Conservation (phyloP, 1,139 yeast genomes). For the Citeromyces siamensis region DNA sequence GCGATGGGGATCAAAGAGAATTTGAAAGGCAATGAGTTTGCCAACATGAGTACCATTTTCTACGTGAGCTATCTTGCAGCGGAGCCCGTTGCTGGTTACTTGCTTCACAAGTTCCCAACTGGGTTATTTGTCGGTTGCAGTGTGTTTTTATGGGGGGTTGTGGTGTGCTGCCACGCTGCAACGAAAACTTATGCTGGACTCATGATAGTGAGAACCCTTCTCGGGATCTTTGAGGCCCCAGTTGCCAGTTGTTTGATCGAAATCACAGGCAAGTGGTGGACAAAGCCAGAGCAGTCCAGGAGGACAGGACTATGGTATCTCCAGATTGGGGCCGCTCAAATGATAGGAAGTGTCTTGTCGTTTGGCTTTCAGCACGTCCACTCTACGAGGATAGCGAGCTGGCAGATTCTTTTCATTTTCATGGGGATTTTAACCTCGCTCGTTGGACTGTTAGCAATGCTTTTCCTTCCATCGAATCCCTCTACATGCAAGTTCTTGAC, state of each 20-base stretch:
- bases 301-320: conserved; percentile 18
- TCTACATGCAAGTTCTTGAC: conserved; percentile 14
- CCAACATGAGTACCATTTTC: conserved; percentile 26
- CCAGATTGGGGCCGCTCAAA: conserved; percentile 7
- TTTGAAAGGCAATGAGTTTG: conserved; percentile 21
- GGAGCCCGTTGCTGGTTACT: conserved; percentile 38
- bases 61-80: conserved; percentile 38
- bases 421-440: conserved; percentile 14
- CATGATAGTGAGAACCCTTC: conserved; percentile 22
- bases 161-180: conserved; percentile 28
- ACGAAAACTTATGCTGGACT: conserved; percentile 21
- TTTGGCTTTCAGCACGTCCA: conserved; percentile 15
- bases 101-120: conserved; percentile 40
- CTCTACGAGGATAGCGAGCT: conserved; percentile 11
- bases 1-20: conserved; percentile 30
- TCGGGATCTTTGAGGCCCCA: conserved; percentile 26
- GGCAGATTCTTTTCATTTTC: conserved; percentile 15
- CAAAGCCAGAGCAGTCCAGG: conserved; percentile 19
- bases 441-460: conserved; percentile 10
- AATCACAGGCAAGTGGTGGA: conserved; percentile 22
- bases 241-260: conserved; percentile 24
- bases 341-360: conserved; percentile 8
- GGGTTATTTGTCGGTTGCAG: conserved; percentile 34
- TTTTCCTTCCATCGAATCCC: conserved; percentile 14
- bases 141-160: conserved; percentile 37